A percentile compares a stretch with the other conserved stretches of the same genome.
Evolutionary conservation across 208 protist species (phyloP).

Genomic region (Borovskyia barvae): DNA sequence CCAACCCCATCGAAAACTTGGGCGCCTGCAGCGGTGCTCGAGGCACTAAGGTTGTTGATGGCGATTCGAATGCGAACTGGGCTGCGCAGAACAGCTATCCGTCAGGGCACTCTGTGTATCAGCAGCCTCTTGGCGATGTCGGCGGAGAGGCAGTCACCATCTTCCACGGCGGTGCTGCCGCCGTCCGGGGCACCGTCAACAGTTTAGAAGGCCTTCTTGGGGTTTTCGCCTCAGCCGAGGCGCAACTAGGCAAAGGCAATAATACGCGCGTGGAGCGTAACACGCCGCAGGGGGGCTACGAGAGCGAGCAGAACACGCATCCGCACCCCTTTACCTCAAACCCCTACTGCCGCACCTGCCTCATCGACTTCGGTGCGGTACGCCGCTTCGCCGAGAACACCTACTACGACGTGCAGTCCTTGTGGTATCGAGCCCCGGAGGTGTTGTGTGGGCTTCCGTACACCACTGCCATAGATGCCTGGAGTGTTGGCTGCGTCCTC

Average conservation of each 20-base stretch:
- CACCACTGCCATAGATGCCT: constrained; percentile 92
- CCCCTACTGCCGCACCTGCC: constrained; percentile 37
- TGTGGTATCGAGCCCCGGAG: constrained; percentile 93
- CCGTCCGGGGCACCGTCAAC: not conserved
- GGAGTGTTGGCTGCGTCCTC: constrained; percentile 90
- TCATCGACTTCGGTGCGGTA: constrained; percentile 98
- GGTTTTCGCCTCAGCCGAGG: constrained; percentile 7
- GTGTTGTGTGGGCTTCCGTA: constrained; percentile 89
- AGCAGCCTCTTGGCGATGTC: not conserved
- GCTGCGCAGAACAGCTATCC: constrained; percentile 1
- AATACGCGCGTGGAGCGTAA: constrained; percentile 12
- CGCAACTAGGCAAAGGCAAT: constrained; percentile 10
- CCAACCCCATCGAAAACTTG: constrained; percentile 14
- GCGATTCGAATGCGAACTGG: constrained; percentile 13
- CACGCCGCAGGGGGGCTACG: not conserved
- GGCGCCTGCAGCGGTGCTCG: constrained; percentile 9
- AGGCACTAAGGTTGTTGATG: constrained; percentile 2
- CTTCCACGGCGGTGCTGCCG: not conserved
- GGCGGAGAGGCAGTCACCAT: no score
- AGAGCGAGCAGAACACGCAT: constrained; percentile 3
- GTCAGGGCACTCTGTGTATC: not conserved
- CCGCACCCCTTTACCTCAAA: constrained; percentile 2
- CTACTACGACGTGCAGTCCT: constrained; percentile 96
- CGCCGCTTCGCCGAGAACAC: constrained; percentile 94
- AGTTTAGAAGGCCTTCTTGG: constrained; percentile 24